Percentiles rank a stretch among this genome's conserved stretches.
Evolutionary conservation across 768 basidiomycete species (phyloP).

Genomic region (Dioszegia crocea): DNA sequence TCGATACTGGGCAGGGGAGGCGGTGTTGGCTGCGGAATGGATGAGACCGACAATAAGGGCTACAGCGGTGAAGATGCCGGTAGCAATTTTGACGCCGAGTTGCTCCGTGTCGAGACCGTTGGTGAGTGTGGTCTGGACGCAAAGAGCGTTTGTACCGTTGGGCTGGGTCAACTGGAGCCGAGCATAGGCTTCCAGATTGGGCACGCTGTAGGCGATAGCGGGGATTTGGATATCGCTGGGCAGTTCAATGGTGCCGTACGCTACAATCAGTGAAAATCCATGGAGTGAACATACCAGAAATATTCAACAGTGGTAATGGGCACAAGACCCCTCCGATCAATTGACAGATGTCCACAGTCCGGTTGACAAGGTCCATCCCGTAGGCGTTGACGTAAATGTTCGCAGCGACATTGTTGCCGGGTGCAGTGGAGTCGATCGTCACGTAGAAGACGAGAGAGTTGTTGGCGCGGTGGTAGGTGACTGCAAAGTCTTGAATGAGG

Average conservation of each 20-base stretch:
- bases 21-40: slow-evolving; percentile 50
- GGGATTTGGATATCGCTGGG: slow-evolving; percentile 56
- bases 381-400: slow-evolving; percentile 83
- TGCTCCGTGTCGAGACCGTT: slow-evolving; percentile 85
- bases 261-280: slow-evolving; percentile 12
- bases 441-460: slow-evolving; percentile 77
- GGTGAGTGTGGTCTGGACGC: slow-evolving; percentile 83
- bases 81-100: slow-evolving; percentile 69
- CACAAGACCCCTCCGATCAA: slow-evolving; percentile 76
- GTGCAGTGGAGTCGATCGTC: slow-evolving; percentile 72
- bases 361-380: slow-evolving; percentile 73
- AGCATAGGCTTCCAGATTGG: slow-evolving; percentile 85
- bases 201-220: slow-evolving; percentile 74
- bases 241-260: slow-evolving; percentile 47
- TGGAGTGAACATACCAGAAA: slow-evolving; percentile 59
- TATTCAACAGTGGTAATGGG: slow-evolving; percentile 74
- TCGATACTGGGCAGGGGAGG: slow-evolving; percentile 65
- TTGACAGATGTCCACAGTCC: slow-evolving; percentile 79
- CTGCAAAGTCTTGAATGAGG: slow-evolving; percentile 42
- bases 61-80: slow-evolving; percentile 57
- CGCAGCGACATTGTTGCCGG: slow-evolving; percentile 68
- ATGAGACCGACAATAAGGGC: slow-evolving; percentile 59
- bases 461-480: slow-evolving; percentile 43
- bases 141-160: slow-evolving; percentile 69
- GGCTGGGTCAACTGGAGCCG: slow-evolving; percentile 70